Evolutionary conservation across 345 rosid species (phyloP), one percentile per base, ranked within the genome.

Genomic region (Hibiscus tridactylites): DNA sequence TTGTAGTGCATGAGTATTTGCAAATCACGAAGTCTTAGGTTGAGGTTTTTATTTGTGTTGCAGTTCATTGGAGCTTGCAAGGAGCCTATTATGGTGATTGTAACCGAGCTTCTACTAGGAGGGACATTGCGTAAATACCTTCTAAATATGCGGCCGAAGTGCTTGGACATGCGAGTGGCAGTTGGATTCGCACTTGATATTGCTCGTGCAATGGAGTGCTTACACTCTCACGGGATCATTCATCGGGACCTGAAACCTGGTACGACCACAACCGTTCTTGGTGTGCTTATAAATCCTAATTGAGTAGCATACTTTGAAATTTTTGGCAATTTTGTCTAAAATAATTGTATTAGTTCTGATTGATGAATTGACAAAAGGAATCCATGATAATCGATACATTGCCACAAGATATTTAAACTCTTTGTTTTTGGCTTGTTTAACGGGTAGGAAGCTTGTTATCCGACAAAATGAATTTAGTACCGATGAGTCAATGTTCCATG

Each of bases 171-270:
- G 63, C 75, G 75, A 77, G 86, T 89, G 74, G 98, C 94, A 31
- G 76, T 92, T 65, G 92, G 85, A 12, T 90, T 90, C 72, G 94
- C 98, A 11, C 98, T 95, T 61, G 99, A 92, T 80, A 95, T 95
- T 76, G 96, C 97, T 72, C 96, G 97, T n/a, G 99, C 99, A 1
- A 92, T 95, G 98, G 99, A 95, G 70, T 92, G 99, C 81, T 78
- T 95, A 75, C 99, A 95, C 74, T 82, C 94, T 8, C 97, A 95
- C 46, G 99, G 99, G 72, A 90, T 95, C 82, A 95, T 95, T 67
- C 99, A 95, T 73, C 91, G 99, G 10, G 99, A 95, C 85, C 84
- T 92, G 56, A 95, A 95, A 83, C 99, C 99, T 50, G 99, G 99
- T 95, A 90, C 31, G 74, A 33, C 60, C 26, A 24, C 28, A 24